Evolutionary conservation across 768 basidiomycete species (phyloP), one percentile per base, ranked within the genome.

Genomic region (Boletellus sp.): DNA sequence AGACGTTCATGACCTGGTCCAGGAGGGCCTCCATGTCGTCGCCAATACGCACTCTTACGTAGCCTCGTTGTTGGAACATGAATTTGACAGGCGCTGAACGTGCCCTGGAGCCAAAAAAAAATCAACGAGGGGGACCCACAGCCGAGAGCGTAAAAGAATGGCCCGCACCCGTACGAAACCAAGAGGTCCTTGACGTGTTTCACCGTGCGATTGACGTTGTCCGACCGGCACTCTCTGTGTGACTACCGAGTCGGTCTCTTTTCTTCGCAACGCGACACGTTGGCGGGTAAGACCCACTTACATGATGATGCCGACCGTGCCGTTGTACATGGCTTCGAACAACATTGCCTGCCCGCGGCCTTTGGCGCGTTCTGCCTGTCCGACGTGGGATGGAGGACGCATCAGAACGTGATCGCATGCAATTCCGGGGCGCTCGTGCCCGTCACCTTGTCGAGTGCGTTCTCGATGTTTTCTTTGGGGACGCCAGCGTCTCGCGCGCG

Each of bases 391-490:
- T 43, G 48, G 39, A 56, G 36, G 26, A 19, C 13, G 17, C 10
- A 3, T 19, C 31, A 44, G 26, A 23, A 37, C 38, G 19, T 20
- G 38, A n/a, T n/a, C n/a, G n/a, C n/a, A n/a, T 36, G 8, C 6
- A 19, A 33, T 34, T 39, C 33, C 10, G 15, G n/a, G n/a, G n/a
- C 16, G 1, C n/a, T 5, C 22, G 38, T 6, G 20, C 3, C 1
- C 50, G 62, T 20, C 55, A 81, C 85, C 70, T 74, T 79, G 38
- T 73, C 75, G 41, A 87, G 66, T 0, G 84, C 79, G 23, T 74
- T 80, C 50, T 81, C 81, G 6, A 87, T 78, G 64, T 85, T 87
- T 39, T 84, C 82, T 55, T 78, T 86, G 12, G 85, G 85, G 10
- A 87, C 78, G 28, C 83, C 80, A 43, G 71, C 68, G 0, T 79